These are phyloP conservation scores for Candida quercuum DNA, from an alignment of 805 yeast genomes.

Conservation along the genomic window DNA sequence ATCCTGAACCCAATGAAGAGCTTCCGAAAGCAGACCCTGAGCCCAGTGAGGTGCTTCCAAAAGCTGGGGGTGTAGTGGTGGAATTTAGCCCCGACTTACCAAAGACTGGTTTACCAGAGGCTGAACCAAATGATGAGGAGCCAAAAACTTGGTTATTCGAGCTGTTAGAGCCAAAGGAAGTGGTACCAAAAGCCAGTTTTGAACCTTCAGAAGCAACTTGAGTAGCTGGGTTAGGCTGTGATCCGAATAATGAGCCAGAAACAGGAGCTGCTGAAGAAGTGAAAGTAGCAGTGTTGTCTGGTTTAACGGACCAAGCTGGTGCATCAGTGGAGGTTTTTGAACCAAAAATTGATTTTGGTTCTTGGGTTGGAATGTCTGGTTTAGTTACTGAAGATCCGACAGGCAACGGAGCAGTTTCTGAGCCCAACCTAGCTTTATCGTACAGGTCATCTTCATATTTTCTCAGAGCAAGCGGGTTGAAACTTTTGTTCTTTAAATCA, in stretches of 20 bases:
- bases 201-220: conserved; percentile 8
- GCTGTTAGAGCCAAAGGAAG: conserved; percentile 23
- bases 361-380: background rate
- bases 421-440: background rate
- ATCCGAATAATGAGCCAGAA: conserved; percentile 11
- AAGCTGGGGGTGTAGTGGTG: background rate
- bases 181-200: conserved; percentile 7
- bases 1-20: no score
- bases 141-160: no score
- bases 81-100: no score
- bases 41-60: no score
- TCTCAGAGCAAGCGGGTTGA: background rate
- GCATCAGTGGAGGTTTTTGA: background rate
- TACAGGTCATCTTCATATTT: conserved; percentile 5
- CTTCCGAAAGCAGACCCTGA: no score
- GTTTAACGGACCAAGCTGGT: no score
- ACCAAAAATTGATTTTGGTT: background rate
- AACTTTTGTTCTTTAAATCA: conserved; percentile 35
- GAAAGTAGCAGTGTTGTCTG: no score
- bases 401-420: background rate
- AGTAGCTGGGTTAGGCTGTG: conserved; percentile 9
- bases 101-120: conserved; percentile 3
- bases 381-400: background rate
- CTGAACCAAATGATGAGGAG: conserved; percentile 10
- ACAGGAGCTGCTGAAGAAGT: conserved; percentile 10